phyloP scores from a whole-genome alignment of 108 stramenopile species.

The Cyclotella atomus region DNA sequence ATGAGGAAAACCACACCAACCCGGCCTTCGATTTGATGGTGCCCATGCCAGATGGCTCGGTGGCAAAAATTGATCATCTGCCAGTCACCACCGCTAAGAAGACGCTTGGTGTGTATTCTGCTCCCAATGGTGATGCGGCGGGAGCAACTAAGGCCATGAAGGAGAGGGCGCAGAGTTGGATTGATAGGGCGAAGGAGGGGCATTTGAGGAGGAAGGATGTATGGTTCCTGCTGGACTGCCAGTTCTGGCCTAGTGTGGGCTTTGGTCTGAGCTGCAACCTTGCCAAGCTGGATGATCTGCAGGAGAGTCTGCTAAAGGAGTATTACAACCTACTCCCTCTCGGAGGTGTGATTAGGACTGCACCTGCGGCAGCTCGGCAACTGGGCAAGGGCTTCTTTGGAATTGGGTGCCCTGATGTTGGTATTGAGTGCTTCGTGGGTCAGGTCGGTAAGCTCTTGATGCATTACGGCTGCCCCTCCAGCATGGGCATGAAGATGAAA shows the following conservation, averaged over 20 bases:
- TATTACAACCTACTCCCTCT: background rate
- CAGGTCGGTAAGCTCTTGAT: constrained; percentile 5
- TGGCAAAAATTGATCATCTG: background rate
- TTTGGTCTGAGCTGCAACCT: constrained; percentile 13
- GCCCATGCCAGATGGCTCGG: constrained; percentile 12
- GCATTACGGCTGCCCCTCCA: constrained; percentile 13
- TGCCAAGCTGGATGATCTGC: background rate
- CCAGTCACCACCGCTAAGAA: background rate
- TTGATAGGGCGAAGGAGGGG: background rate
- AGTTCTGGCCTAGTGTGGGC: constrained; percentile 8
- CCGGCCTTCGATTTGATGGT: background rate
- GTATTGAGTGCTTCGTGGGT: constrained; percentile 9
- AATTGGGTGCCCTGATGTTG: constrained; percentile 3
- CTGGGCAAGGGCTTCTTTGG: constrained; percentile 10
- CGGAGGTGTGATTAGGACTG: background rate
- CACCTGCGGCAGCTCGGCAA: background rate
- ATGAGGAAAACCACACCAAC: background rate
- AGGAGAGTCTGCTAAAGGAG: background rate
- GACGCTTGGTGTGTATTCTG: constrained; percentile 17
- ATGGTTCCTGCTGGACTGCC: constrained; percentile 12
- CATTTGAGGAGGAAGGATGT: background rate
- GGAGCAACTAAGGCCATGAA: background rate
- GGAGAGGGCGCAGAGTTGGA: background rate
- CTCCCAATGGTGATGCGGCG: background rate
- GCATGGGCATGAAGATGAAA: background rate